Evolutionary conservation across 257 asterid genomes (phyloP).

Genomic region (Handroanthus guayacan): DNA sequence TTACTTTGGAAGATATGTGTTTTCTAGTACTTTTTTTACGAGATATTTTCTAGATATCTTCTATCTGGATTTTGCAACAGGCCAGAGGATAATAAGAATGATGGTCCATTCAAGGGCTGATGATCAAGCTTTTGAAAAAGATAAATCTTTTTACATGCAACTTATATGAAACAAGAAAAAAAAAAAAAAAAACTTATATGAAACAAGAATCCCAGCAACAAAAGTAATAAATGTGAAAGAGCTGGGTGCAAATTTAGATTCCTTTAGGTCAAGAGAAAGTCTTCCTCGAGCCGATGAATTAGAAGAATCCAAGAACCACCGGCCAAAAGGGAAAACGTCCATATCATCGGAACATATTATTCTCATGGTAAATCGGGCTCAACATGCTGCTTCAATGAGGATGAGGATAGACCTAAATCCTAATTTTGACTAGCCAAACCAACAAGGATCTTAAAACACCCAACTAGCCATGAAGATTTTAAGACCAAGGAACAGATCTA

Average conservation of each 20-base stretch:
- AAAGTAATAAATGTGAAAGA: not conserved
- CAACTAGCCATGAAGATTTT: not conserved
- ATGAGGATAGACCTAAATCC: not conserved
- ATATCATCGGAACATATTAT: not conserved
- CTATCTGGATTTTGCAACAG: not conserved
- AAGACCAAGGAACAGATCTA: not conserved
- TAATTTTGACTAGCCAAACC: not conserved
- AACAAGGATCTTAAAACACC: not conserved
- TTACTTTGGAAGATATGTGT: too few species aligned
- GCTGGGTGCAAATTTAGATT: slow-evolving; percentile 4
- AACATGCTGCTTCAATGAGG: slow-evolving; percentile 5
- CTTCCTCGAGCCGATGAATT: not conserved
- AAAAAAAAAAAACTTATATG: not conserved
- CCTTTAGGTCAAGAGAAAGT: not conserved
- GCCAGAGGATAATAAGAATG: not conserved
- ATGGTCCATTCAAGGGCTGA: not conserved
- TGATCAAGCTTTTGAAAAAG: too few species aligned
- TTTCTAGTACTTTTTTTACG: not conserved
- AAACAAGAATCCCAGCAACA: not conserved
- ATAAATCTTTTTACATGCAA: not conserved
- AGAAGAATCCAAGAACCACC: not conserved
- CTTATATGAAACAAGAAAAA: not conserved
- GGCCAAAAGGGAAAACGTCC: not conserved
- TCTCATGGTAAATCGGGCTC: not conserved
- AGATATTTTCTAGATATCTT: not conserved